These are phyloP conservation scores for Alternaria tenuissima DNA, from an alignment of 2,329 filamentous ascomycete genomes.

Conservation along the genomic window DNA sequence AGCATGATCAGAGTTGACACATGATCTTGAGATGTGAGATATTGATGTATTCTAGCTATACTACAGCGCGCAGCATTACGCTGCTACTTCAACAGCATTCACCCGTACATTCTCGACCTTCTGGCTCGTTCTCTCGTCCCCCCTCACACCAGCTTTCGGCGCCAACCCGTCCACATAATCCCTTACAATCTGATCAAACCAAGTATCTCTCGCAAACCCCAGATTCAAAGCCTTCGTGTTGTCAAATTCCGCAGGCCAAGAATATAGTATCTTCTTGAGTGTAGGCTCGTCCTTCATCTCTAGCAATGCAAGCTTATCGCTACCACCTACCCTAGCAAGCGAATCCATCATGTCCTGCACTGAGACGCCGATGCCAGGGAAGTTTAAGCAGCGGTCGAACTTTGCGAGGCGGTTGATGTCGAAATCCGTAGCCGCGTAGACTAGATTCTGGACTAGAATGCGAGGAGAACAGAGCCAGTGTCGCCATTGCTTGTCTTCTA, in stretches of 20 bases:
- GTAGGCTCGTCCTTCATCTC: conserved; percentile 57
- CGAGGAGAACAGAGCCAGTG: conserved; percentile 64
- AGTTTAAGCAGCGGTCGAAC: conserved; percentile 57
- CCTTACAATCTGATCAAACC: conserved; percentile 51
- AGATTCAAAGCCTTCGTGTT: conserved; percentile 61
- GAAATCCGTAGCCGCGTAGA: conserved; percentile 54
- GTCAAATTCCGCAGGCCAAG: conserved; percentile 63
- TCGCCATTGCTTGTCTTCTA: conserved; percentile 55
- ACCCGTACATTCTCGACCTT: neutral
- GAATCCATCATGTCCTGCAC: conserved; percentile 64
- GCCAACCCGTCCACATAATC: conserved; percentile 40
- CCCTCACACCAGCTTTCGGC: neutral
- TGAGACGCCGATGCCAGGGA: conserved; percentile 49
- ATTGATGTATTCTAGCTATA: neutral
- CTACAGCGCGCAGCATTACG: neutral
- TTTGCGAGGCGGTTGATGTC: conserved; percentile 53
- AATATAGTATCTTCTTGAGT: conserved; percentile 59
- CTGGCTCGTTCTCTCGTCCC: neutral
- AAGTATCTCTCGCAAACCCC: conserved; percentile 56
- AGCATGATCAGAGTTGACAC: rapidly evolving
- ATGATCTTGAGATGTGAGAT: rapidly evolving
- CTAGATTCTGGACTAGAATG: conserved; percentile 61
- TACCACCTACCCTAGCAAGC: conserved; percentile 59
- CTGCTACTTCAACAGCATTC: neutral
- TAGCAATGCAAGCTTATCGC: conserved; percentile 58